Base-by-base conservation (phyloP, 345 rosid species). In the Lepidium sativum region DNA sequence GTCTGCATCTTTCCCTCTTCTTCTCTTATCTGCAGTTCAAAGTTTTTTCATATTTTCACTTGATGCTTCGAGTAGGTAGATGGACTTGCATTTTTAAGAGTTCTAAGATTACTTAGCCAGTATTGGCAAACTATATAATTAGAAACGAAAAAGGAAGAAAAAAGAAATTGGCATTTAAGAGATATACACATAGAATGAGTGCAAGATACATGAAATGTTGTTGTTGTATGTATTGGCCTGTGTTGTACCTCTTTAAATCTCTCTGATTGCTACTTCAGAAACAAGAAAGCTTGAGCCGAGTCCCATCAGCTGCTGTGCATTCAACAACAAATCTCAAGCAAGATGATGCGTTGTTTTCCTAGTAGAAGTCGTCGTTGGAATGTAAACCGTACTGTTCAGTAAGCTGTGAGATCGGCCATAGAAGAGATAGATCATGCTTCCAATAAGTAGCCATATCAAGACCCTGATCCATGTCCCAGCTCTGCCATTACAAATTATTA, bases 391-490 rank as follows among this genome's bases (percentile, higher is more conserved):
- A 40, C 72, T 63, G 55, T 38, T 62, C 45, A 86, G 77, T 11
- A 74, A 76, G 75, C 92, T 86, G 68, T 86, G 92, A 0, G 67
- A 75, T 50, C 82, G 78, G 33, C 92, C 86, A 38, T 83, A 86
- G 63, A 72, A 79, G 15, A 73, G 27, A 23, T 86, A 86, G 14
- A 86, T 63, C 21, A 82, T 27, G 65, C 77, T 77, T 50, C 92
- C 92, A 12, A 86, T 35, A 14, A 79, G 27, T 49, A 86, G 72
- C 92, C 92, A 86, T 51, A 81, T n/a, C 33, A 84, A 81, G 53
- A 86, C 88, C 20, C 92, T 86, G 52, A 74, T 59, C 88, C 84
- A 86, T 13, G 92, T 81, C 37, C 76, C 83, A 48, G 63, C 81
- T 45, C 88, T 86, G 86, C 54, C 20, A 68, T 18, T 35, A 37